Percentiles rank a stretch among this genome's conserved stretches.
phyloP scores from a whole-genome alignment of 1,139 yeast species.

The Magnusiomyces fungicola region DNA sequence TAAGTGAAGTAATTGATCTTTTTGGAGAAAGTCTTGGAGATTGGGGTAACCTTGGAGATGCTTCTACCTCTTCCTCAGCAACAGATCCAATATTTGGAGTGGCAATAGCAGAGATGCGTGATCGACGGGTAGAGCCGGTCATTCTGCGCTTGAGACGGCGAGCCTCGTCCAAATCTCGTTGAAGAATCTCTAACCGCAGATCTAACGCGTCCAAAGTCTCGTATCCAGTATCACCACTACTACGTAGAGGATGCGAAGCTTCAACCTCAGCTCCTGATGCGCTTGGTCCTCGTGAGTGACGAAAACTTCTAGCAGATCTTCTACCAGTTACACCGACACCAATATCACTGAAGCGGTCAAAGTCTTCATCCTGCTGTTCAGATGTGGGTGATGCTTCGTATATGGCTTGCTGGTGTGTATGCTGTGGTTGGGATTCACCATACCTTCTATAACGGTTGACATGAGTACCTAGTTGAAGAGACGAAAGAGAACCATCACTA shows the following conservation, averaged over 20 bases:
- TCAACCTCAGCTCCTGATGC: too few relatives aligned
- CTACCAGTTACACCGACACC: neutral
- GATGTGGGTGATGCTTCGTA: neutral
- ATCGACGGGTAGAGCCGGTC: conserved; percentile 1
- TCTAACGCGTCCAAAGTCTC: conserved; percentile 11
- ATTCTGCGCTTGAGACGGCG: conserved; percentile 7
- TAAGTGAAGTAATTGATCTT: neutral
- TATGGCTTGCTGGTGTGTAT: neutral
- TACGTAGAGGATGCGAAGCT: neutral
- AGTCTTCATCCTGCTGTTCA: neutral
- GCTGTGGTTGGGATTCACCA: neutral
- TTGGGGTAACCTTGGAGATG: neutral
- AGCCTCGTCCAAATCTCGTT: conserved; percentile 13
- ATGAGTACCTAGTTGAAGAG: neutral
- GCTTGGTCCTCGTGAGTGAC: neutral
- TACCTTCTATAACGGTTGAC: conserved; percentile 1
- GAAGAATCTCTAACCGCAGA: conserved; percentile 8
- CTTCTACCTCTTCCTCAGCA: too few relatives aligned
- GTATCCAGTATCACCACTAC: neutral
- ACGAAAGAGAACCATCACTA: neutral
- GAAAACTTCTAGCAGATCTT: neutral
- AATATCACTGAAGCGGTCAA: neutral
- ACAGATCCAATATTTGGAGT: neutral
- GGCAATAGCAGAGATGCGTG: neutral
- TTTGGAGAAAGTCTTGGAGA: neutral